Base-by-base conservation (phyloP, 257 asterid genomes). In the Forsythia suspensa region DNA sequence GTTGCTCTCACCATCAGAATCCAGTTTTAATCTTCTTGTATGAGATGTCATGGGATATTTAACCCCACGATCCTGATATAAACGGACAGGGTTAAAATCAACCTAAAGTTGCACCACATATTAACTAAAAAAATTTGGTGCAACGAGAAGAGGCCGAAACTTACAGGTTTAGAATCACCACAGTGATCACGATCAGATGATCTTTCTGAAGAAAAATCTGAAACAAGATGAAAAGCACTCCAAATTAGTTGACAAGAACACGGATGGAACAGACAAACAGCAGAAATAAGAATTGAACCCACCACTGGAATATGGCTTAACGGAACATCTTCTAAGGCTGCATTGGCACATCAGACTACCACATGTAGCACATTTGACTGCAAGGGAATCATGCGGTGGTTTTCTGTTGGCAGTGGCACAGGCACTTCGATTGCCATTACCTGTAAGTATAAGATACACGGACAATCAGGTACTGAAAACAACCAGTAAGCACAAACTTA, bases 261-360 rank as follows among this genome's bases (percentile, higher is more conserved):
- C 15, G 44, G 20, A n/a, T 61, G 68, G 52, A 44, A 44, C 52
- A 6, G 11, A 61, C 13, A 2, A 39, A 72, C n/a, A 34, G 63
- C 39, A 42, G 39, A 36, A 39, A 40, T 18, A 61, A 55, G 68
- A 57, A 78, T 70, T 69, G 39, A 73, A 74, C 96, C 79, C 70
- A 92, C 97, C 92, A 69, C 87, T 87, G 21, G 79, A 83, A 79
- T 82, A 77, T 77, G 83, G 70, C 38, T 71, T 87, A 34, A 72
- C 74, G 46, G 77, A 76, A 74, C 72, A 79, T 70, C 13, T 80
- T 63, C 80, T 83, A 41, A 70, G 76, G 40, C 70, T 65, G 83
- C 94, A 84, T 55, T 70, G 83, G 68, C 87, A 75, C 69, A 43
- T 66, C 76, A 41, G 18, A 69, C 80, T 63, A 44, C 75, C 81